Evolutionary conservation across 768 basidiomycete genomes (phyloP).

Genomic region (Hydnomerulius pinastri): DNA sequence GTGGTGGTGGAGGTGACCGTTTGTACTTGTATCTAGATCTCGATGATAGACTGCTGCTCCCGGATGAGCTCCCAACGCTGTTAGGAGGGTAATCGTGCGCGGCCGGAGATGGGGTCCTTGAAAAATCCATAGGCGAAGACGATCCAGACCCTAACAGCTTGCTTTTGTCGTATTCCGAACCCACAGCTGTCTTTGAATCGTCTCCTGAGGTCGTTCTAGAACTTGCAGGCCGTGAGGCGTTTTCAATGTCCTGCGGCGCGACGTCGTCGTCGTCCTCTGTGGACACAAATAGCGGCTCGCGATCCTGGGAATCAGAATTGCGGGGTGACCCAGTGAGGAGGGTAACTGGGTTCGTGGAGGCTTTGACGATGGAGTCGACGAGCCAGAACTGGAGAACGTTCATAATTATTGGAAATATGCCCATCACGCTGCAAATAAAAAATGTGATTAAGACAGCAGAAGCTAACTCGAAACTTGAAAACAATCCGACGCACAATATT

Average conservation of each 20-base stretch:
- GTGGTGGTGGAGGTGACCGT: conserved; percentile 41
- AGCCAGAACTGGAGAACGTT: conserved; percentile 93
- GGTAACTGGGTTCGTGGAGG: conserved; percentile 43
- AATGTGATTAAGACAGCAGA: too few relatives aligned
- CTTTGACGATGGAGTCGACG: conserved; percentile 92
- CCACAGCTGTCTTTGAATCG: conserved; percentile 21
- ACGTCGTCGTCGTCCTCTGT: conserved; percentile 53
- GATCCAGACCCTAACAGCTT: conserved; percentile 16
- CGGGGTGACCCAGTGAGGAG: conserved; percentile 43
- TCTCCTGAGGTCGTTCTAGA: conserved; percentile 38
- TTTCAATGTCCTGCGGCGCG: conserved; percentile 46
- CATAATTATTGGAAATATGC: conserved; percentile 87
- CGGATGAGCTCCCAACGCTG: conserved; percentile 40
- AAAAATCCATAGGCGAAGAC: conserved; percentile 16
- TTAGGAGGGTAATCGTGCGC: conserved; percentile 59
- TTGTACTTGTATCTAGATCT: conserved; percentile 29
- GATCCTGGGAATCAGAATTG: conserved; percentile 43
- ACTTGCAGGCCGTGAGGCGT: conserved; percentile 36
- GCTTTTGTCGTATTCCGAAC: conserved; percentile 11
- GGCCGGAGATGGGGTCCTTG: conserved; percentile 4
- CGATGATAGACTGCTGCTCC: conserved; percentile 15
- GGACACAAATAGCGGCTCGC: conserved; percentile 65
- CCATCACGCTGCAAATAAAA: conserved; percentile 67
- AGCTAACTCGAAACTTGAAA: too few relatives aligned
- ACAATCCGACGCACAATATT: conserved; percentile 83